Conservation (phyloP, 2,329 filamentous ascomycete species). For the Parascedosporium putredinis region DNA sequence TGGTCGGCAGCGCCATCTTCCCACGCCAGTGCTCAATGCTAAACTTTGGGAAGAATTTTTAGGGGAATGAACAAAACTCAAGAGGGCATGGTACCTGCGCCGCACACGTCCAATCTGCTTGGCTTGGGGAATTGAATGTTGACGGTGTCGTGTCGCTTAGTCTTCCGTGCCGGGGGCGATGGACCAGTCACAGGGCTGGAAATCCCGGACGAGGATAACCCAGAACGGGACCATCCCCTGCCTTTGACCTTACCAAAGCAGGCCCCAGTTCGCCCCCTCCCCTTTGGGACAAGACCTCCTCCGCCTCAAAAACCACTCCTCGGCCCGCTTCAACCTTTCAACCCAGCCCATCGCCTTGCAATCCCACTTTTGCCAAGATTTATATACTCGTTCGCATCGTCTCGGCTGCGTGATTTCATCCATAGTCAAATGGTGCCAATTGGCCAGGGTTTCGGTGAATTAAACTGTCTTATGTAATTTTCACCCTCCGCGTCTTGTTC, state of each 20-base stretch:
- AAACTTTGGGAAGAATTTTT: no score
- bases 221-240: slow-evolving; percentile 1
- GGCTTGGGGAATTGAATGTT: not conserved
- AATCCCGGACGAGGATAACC: slow-evolving; percentile 4
- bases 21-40: no score
- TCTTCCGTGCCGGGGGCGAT: slow-evolving; percentile 6
- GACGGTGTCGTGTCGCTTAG: slow-evolving; percentile 3
- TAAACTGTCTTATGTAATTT: not conserved
- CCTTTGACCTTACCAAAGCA: not conserved
- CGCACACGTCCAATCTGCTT: no score
- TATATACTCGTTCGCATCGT: slow-evolving; percentile 5
- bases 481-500: not conserved
- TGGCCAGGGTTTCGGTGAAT: not conserved
- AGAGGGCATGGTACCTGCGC: not conserved
- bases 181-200: slow-evolving; percentile 1
- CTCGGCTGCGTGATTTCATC: not conserved
- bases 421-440: not conserved
- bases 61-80: no score
- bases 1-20: no score
- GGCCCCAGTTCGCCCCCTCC: not conserved
- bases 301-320: slow-evolving; percentile 2
- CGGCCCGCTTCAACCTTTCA: slow-evolving; percentile 1
- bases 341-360: not conserved
- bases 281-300: not conserved
- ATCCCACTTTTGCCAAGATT: not conserved